phyloP scores from a whole-genome alignment of 2,329 filamentous ascomycete species.

The Aspergillus sp. region DNA sequence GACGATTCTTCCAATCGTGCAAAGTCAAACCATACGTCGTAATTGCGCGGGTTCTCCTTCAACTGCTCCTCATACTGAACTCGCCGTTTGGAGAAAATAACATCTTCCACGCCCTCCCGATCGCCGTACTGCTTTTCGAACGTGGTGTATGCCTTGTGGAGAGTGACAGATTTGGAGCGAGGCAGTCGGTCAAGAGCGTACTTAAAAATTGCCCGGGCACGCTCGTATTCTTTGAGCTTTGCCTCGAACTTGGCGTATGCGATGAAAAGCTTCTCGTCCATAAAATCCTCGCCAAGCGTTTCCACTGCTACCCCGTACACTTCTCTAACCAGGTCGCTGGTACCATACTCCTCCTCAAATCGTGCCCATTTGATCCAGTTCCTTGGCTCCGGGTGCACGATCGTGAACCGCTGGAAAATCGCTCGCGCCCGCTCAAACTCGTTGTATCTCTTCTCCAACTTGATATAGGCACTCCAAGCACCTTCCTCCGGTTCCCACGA shows the following conservation, averaged over 20 bases:
- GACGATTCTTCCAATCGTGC: constrained; percentile 86
- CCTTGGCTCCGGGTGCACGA: constrained; percentile 89
- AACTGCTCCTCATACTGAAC: constrained; percentile 94
- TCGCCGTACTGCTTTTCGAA: constrained; percentile 99
- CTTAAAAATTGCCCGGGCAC: constrained; percentile 93
- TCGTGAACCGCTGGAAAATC: constrained; percentile 87
- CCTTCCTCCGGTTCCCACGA: constrained; percentile 96
- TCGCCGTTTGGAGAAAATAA: constrained; percentile 90
- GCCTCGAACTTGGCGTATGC: constrained; percentile 94
- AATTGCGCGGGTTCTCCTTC: constrained; percentile 93
- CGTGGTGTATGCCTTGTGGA: constrained; percentile 94
- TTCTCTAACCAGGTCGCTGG: constrained; percentile 86
- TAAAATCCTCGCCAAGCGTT: constrained; percentile 88
- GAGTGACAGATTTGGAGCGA: constrained; percentile 77
- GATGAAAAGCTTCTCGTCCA: constrained; percentile 94
- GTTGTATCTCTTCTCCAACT: constrained; percentile 91
- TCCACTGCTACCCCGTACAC: constrained; percentile 90
- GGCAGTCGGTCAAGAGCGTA: constrained; percentile 92
- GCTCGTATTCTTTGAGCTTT: constrained; percentile 93
- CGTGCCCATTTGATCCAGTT: constrained; percentile 99
- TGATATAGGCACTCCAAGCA: constrained; percentile 95
- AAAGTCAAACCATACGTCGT: constrained; percentile 97
- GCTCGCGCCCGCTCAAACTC: constrained; percentile 89
- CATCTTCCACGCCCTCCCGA: constrained; percentile 88
- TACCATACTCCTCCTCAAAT: constrained; percentile 95